These are phyloP conservation scores for Phytophthora rubi DNA, from an alignment of 352 stramenopile species.

Conservation along the genomic window DNA sequence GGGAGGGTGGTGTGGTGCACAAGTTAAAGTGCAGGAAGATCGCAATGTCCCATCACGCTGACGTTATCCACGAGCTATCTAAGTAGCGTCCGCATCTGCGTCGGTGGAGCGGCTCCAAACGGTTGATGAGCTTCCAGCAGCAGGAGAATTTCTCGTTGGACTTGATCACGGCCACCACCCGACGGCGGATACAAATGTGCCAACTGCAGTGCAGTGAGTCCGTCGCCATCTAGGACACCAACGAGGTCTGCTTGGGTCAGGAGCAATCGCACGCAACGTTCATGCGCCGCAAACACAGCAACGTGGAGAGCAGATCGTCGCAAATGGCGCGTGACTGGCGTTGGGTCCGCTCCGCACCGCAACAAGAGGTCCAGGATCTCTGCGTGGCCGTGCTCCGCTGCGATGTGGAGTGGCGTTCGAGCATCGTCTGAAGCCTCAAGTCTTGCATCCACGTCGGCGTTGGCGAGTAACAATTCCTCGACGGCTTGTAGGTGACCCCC, in stretches of 20 bases:
- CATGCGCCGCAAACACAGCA: constrained; percentile 24
- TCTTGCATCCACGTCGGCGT: constrained; percentile 35
- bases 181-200: constrained; percentile 16
- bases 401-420: constrained; percentile 46
- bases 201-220: constrained; percentile 40
- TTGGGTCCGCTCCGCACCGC: constrained; percentile 43
- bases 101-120: neutral
- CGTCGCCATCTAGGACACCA: constrained; percentile 23
- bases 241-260: constrained; percentile 18
- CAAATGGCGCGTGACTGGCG: constrained; percentile 25
- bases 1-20: no score
- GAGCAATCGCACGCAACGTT: constrained; percentile 31
- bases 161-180: neutral
- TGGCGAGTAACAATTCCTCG: constrained; percentile 42
- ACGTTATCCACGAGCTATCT: neutral
- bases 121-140: constrained; percentile 31
- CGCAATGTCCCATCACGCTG: neutral
- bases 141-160: constrained; percentile 31
- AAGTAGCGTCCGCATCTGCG: constrained; percentile 2
- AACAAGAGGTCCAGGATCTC: constrained; percentile 45
- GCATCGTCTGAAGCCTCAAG: constrained; percentile 31
- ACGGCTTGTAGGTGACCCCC: constrained; percentile 36
- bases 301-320: constrained; percentile 40
- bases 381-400: constrained; percentile 24
- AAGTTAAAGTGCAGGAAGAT: no score